Percentiles rank a stretch among this genome's conserved stretches.
These are phyloP conservation scores for Groenewaldozyma auringiensis DNA, from an alignment of 1,139 yeast genomes.

Conservation along the genomic window DNA sequence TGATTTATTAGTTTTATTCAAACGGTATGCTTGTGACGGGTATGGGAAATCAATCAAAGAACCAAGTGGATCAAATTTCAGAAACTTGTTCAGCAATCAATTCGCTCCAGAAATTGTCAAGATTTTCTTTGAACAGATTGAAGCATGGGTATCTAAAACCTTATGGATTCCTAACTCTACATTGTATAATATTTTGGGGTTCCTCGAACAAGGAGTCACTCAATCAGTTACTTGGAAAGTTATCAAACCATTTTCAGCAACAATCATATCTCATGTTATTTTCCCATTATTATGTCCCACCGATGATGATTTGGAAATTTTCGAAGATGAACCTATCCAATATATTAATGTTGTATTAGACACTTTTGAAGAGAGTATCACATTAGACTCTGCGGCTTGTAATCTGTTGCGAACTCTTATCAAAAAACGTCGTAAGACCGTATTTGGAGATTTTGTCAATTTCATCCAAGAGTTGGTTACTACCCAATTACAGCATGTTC, in stretches of 20 bases:
- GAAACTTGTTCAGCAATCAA: slow-evolving; percentile 32
- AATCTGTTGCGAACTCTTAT: slow-evolving; percentile 68
- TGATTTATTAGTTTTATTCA: slow-evolving; percentile 65
- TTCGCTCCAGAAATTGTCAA: slow-evolving; percentile 69
- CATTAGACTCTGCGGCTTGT: slow-evolving; percentile 77
- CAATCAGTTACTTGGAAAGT: slow-evolving; percentile 64
- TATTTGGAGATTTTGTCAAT: slow-evolving; percentile 56
- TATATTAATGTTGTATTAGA: slow-evolving; percentile 78
- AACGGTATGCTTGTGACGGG: slow-evolving; percentile 54
- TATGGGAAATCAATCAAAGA: slow-evolving; percentile 26
- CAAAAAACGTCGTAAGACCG: slow-evolving; percentile 49
- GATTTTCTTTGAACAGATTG: slow-evolving; percentile 57
- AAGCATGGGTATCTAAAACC: slow-evolving; percentile 58
- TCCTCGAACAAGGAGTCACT: slow-evolving; percentile 62
- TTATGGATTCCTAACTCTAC: slow-evolving; percentile 67
- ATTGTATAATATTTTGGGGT: slow-evolving; percentile 58
- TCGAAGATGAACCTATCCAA: slow-evolving; percentile 86
- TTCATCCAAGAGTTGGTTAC: slow-evolving; percentile 55
- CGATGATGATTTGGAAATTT: slow-evolving; percentile 61
- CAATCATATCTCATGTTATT: slow-evolving; percentile 61
- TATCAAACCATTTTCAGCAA: slow-evolving; percentile 61
- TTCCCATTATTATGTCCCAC: slow-evolving; percentile 73
- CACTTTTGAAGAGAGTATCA: slow-evolving; percentile 59
- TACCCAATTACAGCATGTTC: slow-evolving; percentile 34
- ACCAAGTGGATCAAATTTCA: slow-evolving; percentile 29